phyloP scores from a whole-genome alignment of 495 filamentous ascomycete genomes.

The Choiromyces venosus region DNA sequence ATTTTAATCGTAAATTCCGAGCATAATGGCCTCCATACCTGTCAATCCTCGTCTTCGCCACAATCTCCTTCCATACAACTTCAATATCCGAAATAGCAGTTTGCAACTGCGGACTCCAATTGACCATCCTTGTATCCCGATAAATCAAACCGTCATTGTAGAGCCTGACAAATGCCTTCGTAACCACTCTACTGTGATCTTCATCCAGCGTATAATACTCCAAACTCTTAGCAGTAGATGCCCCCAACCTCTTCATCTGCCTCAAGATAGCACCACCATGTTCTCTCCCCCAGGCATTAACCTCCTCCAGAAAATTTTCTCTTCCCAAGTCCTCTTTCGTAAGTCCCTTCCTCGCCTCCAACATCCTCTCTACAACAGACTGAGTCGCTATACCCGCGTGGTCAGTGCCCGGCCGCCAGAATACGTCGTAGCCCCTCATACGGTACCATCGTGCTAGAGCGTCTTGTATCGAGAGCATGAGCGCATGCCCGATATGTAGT shows the following conservation, averaged over 20 bases:
- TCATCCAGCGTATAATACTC: constrained; percentile 72
- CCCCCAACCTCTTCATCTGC: constrained; percentile 55
- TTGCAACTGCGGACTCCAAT: constrained; percentile 68
- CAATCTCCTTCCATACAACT: constrained; percentile 67
- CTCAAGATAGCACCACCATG: constrained; percentile 61
- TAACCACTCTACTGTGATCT: constrained; percentile 62
- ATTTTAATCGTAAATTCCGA: constrained; percentile 58
- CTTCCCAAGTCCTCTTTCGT: constrained; percentile 64
- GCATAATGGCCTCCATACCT: constrained; percentile 54
- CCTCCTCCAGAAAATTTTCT: constrained; percentile 53
- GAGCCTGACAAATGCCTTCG: constrained; percentile 64
- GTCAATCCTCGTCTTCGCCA: constrained; percentile 53
- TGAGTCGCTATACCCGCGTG: constrained; percentile 75
- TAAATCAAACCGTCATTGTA: constrained; percentile 75
- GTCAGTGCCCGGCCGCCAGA: constrained; percentile 70
- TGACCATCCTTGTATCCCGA: constrained; percentile 68
- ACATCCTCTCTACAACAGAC: constrained; percentile 70
- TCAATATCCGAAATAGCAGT: constrained; percentile 74
- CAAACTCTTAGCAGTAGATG: constrained; percentile 59
- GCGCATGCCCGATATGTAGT: constrained; percentile 66
- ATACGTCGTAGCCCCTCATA: constrained; percentile 59
- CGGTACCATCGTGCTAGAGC: constrained; percentile 66
- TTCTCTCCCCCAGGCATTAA: constrained; percentile 66
- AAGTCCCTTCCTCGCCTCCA: constrained; percentile 61
- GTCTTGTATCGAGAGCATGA: constrained; percentile 56